Evolutionary conservation across 805 yeast species (phyloP), one percentile per base, ranked within the genome.

Genomic region (Metschnikowia continentalis): DNA sequence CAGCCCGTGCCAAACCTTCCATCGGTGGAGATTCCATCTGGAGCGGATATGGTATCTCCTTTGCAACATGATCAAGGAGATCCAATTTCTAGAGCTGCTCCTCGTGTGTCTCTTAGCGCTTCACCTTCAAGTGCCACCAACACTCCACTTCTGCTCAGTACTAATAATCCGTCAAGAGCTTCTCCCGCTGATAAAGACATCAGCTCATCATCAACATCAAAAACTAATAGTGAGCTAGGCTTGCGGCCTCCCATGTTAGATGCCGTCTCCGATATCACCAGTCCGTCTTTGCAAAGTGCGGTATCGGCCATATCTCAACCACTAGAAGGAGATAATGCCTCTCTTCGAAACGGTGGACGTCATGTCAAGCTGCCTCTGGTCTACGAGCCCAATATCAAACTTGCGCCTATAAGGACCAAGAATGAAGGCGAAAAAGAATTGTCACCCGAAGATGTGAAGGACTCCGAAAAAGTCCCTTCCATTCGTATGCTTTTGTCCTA

Each of bases 401-500:
- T 54, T 33, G 53, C 57, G 23, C 57, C 57, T 7, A 49, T 54
- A 14, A 42, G 53, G 20, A 22, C 33, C 32, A 41, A 36, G 8
- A 20, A 10, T 20, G 50, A 32, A 10, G 39, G 17, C n/a, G 42
- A 40, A 8, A 37, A 35, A 35, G 43, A 35, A 3, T 38, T 17
- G 11, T 17, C 53, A n/a, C 44, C 41, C 6, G 48, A 46, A n/a
- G 13, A 41, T 3, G 32, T 46, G 10, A 42, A 45, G 11, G 57
- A 45, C 10, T 38, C 38, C 5, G 60, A 57, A 22, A 57, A 57
- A 44, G 53, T 55, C 7, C 52, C 57, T 5, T 50, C 57, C 23
- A 57, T 57, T 45, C 51, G 51, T 26, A 51, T 48, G 55, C 57
- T 57, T n/a, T 51, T 57, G 10, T 55, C 59, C 3, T 57, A 38